These are phyloP conservation scores for Rubia yunnanensis DNA, from an alignment of 257 asterid genomes.

Conservation along the genomic window DNA sequence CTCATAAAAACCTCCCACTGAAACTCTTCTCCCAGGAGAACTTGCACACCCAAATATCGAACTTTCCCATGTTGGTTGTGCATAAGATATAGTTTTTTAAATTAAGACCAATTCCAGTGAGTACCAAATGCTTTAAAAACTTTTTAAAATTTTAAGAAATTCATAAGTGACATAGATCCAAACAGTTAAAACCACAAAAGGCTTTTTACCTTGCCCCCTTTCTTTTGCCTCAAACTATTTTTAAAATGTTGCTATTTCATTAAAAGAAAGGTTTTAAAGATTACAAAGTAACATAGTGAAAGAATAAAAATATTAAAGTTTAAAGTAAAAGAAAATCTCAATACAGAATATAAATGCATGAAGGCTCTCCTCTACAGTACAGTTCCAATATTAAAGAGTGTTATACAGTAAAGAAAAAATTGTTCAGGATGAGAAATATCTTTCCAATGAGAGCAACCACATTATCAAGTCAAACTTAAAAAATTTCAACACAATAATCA, in stretches of 20 bases:
- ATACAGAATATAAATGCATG: no score
- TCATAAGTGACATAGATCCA: no score
- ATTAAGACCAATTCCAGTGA: constrained; percentile 4
- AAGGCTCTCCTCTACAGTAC: not conserved
- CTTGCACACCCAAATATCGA: constrained; percentile 97
- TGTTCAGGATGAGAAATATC: not conserved
- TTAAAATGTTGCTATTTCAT: not conserved
- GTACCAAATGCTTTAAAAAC: no score
- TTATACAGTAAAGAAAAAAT: not conserved
- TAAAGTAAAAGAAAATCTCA: not conserved
- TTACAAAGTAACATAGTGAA: no score
- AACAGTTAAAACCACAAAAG: no score
- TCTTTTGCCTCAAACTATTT: no score
- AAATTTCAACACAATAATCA: not conserved
- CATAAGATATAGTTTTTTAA: constrained; percentile 4
- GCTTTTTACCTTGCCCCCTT: no score
- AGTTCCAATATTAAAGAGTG: not conserved
- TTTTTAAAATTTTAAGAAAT: no score
- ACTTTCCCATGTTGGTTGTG: constrained; percentile 88
- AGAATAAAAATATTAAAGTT: not conserved
- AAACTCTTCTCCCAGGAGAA: constrained; percentile 90
- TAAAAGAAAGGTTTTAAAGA: no score
- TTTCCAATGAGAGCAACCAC: not conserved
- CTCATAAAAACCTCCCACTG: constrained; percentile 98
- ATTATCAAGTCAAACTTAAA: not conserved